Base-by-base conservation (phyloP, 1,284 basidiomycete species). In the Cutaneotrichosporon cutaneum region DNA sequence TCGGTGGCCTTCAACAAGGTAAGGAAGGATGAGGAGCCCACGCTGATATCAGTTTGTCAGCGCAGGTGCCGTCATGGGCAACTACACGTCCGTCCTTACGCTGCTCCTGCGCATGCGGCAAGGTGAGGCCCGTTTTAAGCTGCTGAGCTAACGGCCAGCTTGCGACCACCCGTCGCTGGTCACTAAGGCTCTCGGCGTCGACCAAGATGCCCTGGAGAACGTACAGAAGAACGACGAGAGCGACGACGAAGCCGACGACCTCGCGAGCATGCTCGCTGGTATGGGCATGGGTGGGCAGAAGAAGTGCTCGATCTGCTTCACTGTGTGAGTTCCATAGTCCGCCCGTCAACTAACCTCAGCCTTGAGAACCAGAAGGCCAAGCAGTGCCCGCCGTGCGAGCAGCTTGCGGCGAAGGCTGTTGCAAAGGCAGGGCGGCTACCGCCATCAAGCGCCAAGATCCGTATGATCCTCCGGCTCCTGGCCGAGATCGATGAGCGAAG, bases 81-180 rank as follows among this genome's bases (percentile, higher is more conserved):
- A 86, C 60, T 94, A 94, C 74, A 94, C 92, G 0, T 86, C 87
- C n/a, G 87, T 94, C 6, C 82, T 98, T 68, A 84, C 92, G 4
- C 80, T 96, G 64, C 83, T 97, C 59, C 83, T 97, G 56, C 84
- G 94, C 33, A 82, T 97, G 30, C 85, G 94, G 24, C 94, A 97
- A 85, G 91, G 92, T 90, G 57, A 50, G 82, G 68, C 36, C 26
- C 6, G 33, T 8, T n/a, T n/a, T n/a, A n/a, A n/a, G n/a, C n/a
- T n/a, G n/a, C 42, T 24, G 3, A 9, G 13, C 21, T 54, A 14
- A 45, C 18, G 18, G 4, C 4, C 63, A 94, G 92, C 93, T 0
- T 95, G 93, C 74, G 89, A 92, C 68, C 94, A 96, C 72, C 92
- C 93, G 0, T 83, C 85, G 0, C 83, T 96, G 11, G 87, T 94